Evolutionary conservation across 2,329 filamentous ascomycete species (phyloP).

Genomic region (Fusarium paranaense): DNA sequence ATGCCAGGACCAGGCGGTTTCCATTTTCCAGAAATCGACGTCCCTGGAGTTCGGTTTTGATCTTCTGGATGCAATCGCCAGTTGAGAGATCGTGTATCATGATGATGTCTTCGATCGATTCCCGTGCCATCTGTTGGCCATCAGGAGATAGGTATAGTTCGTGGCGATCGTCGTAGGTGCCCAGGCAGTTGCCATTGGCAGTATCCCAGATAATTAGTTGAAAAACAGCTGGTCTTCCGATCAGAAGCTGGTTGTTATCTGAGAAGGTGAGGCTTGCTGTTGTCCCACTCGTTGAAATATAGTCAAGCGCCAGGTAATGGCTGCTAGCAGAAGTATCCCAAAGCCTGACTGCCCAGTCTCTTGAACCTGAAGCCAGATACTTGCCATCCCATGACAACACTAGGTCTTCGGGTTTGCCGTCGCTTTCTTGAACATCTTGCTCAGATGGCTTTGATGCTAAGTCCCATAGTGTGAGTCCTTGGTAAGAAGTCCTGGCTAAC

Average conservation of each 20-base stretch:
- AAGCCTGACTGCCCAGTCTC: fast-evolving
- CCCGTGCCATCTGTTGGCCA: neutral
- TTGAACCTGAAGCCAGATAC: neutral
- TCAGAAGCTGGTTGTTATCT: neutral
- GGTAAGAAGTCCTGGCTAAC: neutral
- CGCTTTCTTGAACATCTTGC: neutral
- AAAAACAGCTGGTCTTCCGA: neutral
- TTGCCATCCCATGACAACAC: neutral
- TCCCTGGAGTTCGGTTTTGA: fast-evolving
- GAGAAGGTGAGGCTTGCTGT: neutral
- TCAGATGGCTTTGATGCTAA: neutral
- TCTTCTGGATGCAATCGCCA: neutral
- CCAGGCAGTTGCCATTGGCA: neutral
- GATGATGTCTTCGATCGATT: fast-evolving
- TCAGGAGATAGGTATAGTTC: neutral
- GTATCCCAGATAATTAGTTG: neutral
- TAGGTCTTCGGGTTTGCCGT: neutral
- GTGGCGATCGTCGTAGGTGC: too few species aligned
- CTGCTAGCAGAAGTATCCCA: neutral
- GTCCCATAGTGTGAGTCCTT: neutral
- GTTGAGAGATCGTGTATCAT: neutral
- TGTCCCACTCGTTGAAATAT: neutral
- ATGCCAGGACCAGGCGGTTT: neutral
- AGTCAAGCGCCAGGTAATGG: neutral
- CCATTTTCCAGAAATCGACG: fast-evolving